Evolutionary conservation across 202 grass and related monocot species (phyloP), one percentile per base, ranked within the genome.

Genomic region (Miscanthus sacchariflorus): DNA sequence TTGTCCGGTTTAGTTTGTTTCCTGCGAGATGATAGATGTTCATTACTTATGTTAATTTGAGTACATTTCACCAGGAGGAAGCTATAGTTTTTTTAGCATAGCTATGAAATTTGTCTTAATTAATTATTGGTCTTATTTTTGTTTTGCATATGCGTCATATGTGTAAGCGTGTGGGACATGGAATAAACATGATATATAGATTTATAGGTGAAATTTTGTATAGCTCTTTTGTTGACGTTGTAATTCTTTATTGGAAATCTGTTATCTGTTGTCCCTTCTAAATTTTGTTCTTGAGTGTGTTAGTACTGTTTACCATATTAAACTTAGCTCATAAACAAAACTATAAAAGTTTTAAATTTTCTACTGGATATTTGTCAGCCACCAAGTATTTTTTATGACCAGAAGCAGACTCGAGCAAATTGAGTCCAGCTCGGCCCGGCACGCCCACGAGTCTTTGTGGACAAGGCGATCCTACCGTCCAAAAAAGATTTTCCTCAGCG

Each of bases 1-100:
- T 85, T 56, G 46, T 21, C 38, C 54, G 14, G 63, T 83, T 78
- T 76, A 82, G 39, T 78, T 75, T 77, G n/a, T 75, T 50, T 80
- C 90, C 19, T 61, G 46, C 21, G 58, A 79, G 74, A 48, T 69
- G 36, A 5, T 76, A 84, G 69, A 5, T 52, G 15, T 72, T 90
- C 24, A 50, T 61, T 83, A 43, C 49, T 68, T 68, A 68, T 59
- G 27, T 49, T 70, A 59, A 28, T 40, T 88, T 72, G 3, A 81
- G 52, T 49, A 77, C 44, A 21, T 76, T 81, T 50, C 33, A 39
- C 0, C 2, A 24, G n/a, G 38, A 88, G 39, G 58, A 61, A 59
- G 19, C n/a, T 76, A 44, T 30, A 39, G 12, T 0, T 11, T 14
- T 14, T 77, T 69, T 79, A 21, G 5, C 50, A 23, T 17, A 67